A percentile compares a stretch with the other conserved stretches of the same genome.
These are phyloP conservation scores for Mycogone perniciosa DNA, from an alignment of 2,329 filamentous ascomycete species.

Conservation along the genomic window DNA sequence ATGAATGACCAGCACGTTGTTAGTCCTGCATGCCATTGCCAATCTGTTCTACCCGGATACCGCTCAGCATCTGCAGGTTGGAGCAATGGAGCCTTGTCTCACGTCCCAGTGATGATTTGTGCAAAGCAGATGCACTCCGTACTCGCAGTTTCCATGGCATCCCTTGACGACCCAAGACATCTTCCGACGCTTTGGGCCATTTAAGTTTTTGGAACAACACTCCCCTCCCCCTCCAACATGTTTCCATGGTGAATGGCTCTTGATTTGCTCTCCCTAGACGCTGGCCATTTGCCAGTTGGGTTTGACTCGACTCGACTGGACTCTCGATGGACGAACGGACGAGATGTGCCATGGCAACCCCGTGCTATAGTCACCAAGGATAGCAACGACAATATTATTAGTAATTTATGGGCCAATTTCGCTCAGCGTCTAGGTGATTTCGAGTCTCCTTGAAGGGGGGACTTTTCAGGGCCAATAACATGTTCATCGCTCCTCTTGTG, in stretches of 20 bases:
- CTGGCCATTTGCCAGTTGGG: too few species aligned
- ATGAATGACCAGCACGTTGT: neutral
- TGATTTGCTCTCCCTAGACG: neutral
- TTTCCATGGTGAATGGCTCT: constrained; percentile 1
- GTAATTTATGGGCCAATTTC: neutral
- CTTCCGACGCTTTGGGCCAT: neutral
- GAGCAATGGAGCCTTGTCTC: neutral
- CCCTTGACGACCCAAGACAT: constrained; percentile 2
- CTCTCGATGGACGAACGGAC: too few species aligned
- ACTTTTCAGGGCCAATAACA: neutral
- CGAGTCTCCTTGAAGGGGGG: neutral
- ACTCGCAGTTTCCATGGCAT: neutral
- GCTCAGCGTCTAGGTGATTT: neutral
- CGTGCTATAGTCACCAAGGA: neutral
- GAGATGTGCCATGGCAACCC: neutral
- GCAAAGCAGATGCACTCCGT: neutral
- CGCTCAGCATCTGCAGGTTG: neutral
- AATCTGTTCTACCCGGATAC: too few species aligned
- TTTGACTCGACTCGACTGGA: too few species aligned
- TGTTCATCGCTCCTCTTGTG: too few species aligned
- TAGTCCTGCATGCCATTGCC: neutral
- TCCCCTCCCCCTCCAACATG: neutral
- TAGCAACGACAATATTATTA: neutral
- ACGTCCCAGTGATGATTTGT: neutral
- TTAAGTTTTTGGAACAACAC: too few species aligned